Evolutionary conservation across 495 filamentous ascomycete species (phyloP), one percentile per base, ranked within the genome.

Genomic region (Neurospora sp.): DNA sequence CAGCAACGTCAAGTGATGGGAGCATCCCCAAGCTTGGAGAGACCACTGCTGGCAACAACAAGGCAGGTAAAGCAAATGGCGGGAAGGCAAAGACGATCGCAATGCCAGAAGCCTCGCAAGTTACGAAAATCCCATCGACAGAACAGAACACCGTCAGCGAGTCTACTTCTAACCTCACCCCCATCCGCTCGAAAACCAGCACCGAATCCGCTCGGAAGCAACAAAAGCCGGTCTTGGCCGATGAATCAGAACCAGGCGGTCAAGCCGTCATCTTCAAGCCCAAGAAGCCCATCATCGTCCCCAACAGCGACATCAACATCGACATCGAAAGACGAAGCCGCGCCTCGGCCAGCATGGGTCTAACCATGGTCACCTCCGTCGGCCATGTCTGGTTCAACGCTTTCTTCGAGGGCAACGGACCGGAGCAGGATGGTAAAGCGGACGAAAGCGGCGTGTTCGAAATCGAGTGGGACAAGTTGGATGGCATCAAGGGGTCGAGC

Each of bases 381-480:
- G 93, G 95, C 1, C 94, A 98, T 74, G 92, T 97, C 39, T 99
- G 96, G 96, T 97, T 97, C 83, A 99, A 99, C 78, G 83, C 91
- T 3, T 98, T 90, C 83, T 98, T 98, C 75, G 96, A 98, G 83
- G 94, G 94, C 14, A 87, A 90, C 74, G 89, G 90, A 0, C 86
- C 92, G 18, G 89, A 94, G 76, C 87, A 20, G 14, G 80, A 79
- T 44, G 84, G 85, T 27, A 78, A 75, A n/a, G 79, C 86, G 0
- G 84, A 87, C 71, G 79, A 84, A 7, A 85, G 79, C 70, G 88
- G 88, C 7, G 85, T 88, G 11, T 89, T 90, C 69, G 85, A 87
- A 62, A 88, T 89, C 66, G 86, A 89, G 1, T 89, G 88, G 88
- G 87, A 89, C 66, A 84, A 85, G 79, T 84, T 90, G 83, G 86